Percentiles rank a stretch among this genome's conserved stretches.
These are phyloP conservation scores for Rheum nobile DNA, from an alignment of 148 eudicot species.

Conservation along the genomic window DNA sequence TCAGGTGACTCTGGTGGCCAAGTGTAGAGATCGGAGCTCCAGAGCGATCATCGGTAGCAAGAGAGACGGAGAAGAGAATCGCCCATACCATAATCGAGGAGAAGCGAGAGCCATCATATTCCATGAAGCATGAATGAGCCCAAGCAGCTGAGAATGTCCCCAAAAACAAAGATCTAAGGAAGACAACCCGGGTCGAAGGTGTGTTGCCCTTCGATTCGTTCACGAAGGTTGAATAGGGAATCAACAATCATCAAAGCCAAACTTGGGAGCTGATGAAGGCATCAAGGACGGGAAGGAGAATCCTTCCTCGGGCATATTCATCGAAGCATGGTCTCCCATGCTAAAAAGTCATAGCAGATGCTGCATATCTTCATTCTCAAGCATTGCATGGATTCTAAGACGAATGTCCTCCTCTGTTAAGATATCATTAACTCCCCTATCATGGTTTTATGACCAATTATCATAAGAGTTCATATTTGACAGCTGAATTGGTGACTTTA, in stretches of 20 bases:
- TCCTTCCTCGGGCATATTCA: constrained; percentile 6
- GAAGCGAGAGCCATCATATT: no score
- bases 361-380: constrained; percentile 38
- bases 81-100: no score
- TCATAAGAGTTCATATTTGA: background rate
- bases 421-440: constrained; percentile 8
- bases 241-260: constrained; percentile 20
- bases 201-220: no score
- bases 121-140: no score
- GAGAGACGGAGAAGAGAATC: no score
- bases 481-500: background rate
- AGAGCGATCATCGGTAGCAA: no score
- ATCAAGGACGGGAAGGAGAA: constrained; percentile 4
- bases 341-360: constrained; percentile 20
- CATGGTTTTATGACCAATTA: constrained; percentile 9
- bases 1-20: no score
- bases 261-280: constrained; percentile 19
- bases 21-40: no score
- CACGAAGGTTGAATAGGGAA: no score
- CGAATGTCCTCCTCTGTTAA: constrained; percentile 26
- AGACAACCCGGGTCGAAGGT: no score
- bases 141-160: no score
- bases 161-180: no score
- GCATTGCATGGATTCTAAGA: constrained; percentile 34
- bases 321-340: constrained; percentile 15